phyloP scores from a whole-genome alignment of 768 basidiomycete species.

The Auricularia sp. region DNA sequence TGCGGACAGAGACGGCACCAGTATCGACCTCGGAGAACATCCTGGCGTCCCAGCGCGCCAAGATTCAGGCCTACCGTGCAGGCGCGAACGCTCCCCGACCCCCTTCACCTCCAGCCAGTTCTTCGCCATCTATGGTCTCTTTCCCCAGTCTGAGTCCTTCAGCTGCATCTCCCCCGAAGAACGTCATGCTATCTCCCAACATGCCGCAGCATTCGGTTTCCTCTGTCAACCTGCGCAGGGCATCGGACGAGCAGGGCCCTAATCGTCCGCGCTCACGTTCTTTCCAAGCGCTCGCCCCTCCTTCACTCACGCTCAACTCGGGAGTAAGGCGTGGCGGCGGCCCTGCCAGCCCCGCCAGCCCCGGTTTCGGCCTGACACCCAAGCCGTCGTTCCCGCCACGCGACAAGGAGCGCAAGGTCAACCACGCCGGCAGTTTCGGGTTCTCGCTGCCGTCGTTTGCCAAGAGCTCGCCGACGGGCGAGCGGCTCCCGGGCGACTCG shows the following conservation, averaged over 20 bases:
- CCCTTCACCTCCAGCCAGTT: background rate
- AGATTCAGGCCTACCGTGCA: constrained; percentile 34
- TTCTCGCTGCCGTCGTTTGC: background rate
- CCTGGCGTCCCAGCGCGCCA: background rate
- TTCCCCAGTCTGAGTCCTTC: background rate
- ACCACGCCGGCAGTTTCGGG: background rate
- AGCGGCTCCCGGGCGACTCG: background rate
- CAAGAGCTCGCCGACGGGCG: background rate
- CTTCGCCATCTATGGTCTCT: background rate
- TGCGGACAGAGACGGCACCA: background rate
- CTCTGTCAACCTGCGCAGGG: background rate
- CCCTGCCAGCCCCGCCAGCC: background rate
- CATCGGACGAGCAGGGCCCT: background rate
- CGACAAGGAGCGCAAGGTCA: background rate
- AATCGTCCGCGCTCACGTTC: background rate
- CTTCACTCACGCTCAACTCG: background rate
- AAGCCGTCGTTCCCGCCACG: background rate
- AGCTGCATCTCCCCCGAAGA: background rate
- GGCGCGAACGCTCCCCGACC: background rate
- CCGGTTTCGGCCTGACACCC: background rate
- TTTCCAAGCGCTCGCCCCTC: background rate
- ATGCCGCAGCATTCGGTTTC: background rate
- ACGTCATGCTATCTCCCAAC: background rate
- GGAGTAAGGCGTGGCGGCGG: background rate
- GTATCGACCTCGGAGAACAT: background rate